These are phyloP conservation scores for Rutstroemia sp. DNA, from an alignment of 2,329 filamentous ascomycete genomes.

Conservation along the genomic window DNA sequence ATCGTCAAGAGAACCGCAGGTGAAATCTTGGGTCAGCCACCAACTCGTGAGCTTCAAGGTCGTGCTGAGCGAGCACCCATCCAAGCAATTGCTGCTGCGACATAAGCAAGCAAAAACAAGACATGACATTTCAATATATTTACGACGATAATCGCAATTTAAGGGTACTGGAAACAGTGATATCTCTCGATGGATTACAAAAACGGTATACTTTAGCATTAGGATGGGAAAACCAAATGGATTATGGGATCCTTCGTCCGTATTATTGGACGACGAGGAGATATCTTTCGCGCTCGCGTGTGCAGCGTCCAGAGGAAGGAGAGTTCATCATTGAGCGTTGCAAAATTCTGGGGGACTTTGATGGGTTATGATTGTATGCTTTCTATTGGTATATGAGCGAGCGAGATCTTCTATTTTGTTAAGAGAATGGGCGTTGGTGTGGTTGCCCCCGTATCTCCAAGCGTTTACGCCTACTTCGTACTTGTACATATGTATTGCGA, in stretches of 20 bases:
- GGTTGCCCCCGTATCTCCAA: background rate
- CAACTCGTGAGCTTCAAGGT: conserved; percentile 12
- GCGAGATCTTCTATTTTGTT: background rate
- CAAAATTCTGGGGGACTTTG: background rate
- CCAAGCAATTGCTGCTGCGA: conserved; percentile 22
- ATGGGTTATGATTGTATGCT: background rate
- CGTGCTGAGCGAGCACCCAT: conserved; percentile 20
- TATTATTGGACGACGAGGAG: background rate
- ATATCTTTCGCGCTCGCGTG: background rate
- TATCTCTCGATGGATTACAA: background rate
- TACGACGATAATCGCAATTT: background rate
- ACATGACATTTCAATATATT: conserved; percentile 1
- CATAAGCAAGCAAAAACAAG: conserved; percentile 9
- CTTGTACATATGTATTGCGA: background rate
- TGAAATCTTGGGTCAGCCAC: conserved; percentile 46
- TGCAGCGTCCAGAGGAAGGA: background rate
- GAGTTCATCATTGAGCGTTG: background rate
- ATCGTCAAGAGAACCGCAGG: conserved; percentile 80
- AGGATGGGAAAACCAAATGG: background rate
- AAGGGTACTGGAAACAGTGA: background rate
- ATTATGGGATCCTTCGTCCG: background rate
- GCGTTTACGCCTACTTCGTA: background rate
- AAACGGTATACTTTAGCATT: conserved; percentile 5
- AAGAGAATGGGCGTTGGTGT: background rate
- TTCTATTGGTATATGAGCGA: background rate